Base-by-base conservation (phyloP, 1,139 yeast genomes). In the Blastobotrys buckinghamii region DNA sequence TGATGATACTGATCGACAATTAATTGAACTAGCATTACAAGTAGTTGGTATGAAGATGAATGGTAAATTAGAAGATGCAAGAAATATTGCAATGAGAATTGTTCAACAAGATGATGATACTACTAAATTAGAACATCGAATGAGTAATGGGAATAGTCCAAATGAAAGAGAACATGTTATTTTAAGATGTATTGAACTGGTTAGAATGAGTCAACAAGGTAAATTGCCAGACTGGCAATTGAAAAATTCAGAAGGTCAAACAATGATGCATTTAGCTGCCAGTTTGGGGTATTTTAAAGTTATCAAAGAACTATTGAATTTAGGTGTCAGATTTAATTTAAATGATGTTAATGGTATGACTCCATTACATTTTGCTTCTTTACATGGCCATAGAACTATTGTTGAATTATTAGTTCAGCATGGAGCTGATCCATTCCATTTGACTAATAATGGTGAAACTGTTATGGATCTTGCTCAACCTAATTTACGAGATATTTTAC, bases 31-130 rank as follows among this genome's bases (percentile, higher is more conserved):
- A 56, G 97, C 97, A 0, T 73, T 90, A 57, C 97, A 90, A 63
- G 90, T 90, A 57, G 96, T 90, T 30, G 97, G 97, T 1, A 74
- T 88, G 67, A 89, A 89, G 69, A 87, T 89, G 95, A 88, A 88
- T 63, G 97, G 97, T 53, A 85, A 83, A 60, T 72, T 89, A 51
- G 97, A 90, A 62, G 96, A 89, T 68, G 96, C 97, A 0, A 79
- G 85, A 59, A 87, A 86, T 62, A 85, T 88, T 61, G 96, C 96
- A 1, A 83, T 82, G 67, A 74, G 95, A 59, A 87, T 88, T 56
- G 90, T 87, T 13, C 63, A 62, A 36, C 59, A 55, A 32, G 52
- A 50, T 42, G 51, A 48, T 20, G 47, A 45, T 10, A 34, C 43
- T 2, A 30, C 22, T 13, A 33, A 38, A 17, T 24, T 39, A 19